These are phyloP conservation scores for Botrytis deweyae DNA, from an alignment of 2,329 filamentous ascomycete species.

Conservation along the genomic window DNA sequence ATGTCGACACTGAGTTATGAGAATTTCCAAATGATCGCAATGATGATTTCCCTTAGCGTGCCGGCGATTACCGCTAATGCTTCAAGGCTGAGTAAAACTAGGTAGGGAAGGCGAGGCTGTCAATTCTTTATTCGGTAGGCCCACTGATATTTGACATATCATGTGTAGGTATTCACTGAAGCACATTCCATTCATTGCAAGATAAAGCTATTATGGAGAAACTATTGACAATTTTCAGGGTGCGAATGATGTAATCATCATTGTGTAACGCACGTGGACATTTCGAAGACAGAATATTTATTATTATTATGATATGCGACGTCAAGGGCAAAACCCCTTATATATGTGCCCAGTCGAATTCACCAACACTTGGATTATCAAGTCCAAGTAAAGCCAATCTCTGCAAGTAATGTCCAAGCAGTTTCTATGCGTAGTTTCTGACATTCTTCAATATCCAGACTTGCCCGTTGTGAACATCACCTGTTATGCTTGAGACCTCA, in stretches of 20 bases:
- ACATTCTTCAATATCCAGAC: constrained; percentile 60
- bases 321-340: neutral
- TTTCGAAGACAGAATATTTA: neutral
- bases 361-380: neutral
- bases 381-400: neutral
- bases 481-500: constrained; percentile 71
- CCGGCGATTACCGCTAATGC: constrained; percentile 14
- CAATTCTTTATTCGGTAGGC: neutral
- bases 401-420: neutral
- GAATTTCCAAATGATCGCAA: constrained; percentile 23
- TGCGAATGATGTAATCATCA: neutral
- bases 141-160: neutral
- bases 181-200: neutral
- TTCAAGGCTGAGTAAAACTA: constrained; percentile 12
- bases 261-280: neutral
- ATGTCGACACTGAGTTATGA: constrained; percentile 7
- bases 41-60: constrained; percentile 23
- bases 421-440: constrained; percentile 36
- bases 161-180: neutral
- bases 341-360: neutral
- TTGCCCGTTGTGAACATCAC: constrained; percentile 82
- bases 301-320: neutral
- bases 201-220: neutral
- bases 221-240: neutral
- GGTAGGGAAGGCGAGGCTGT: constrained; percentile 3